Evolutionary conservation across 139 green algal genomes (phyloP).

Genomic region (Deuterostichococcus epilithicus): DNA sequence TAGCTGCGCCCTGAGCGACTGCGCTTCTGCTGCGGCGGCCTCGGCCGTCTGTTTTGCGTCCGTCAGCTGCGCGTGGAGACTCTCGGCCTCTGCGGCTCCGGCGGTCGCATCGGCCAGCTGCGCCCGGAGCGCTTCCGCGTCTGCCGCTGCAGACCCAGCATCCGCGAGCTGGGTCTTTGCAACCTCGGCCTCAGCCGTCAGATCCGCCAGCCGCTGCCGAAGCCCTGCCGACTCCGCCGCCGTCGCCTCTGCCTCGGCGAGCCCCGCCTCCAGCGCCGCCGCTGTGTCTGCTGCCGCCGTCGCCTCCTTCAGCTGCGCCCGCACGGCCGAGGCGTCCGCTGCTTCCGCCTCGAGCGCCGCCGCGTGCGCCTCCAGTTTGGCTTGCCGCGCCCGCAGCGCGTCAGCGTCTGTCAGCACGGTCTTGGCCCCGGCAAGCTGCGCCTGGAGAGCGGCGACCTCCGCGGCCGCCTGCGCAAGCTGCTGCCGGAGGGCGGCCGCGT

Average conservation of each 20-base stretch:
- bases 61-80: no score
- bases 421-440: neutral
- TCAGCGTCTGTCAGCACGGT: neutral
- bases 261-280: constrained; percentile 13
- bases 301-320: neutral
- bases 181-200: neutral
- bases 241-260: neutral
- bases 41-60: no score
- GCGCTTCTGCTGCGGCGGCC: neutral
- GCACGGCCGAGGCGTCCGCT: neutral
- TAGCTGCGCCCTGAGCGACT: no score
- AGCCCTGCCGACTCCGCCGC: neutral
- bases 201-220: neutral
- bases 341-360: neutral
- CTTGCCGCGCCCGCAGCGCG: neutral
- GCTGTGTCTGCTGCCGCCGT: constrained; percentile 2
- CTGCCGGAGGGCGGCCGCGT: neutral
- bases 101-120: neutral
- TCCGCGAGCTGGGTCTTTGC: neutral
- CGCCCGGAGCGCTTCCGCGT: neutral
- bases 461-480: neutral
- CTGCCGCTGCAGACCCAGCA: no score
- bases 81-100: no score
- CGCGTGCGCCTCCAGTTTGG: neutral
- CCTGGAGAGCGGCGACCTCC: neutral